Base-by-base conservation (phyloP, 2,329 filamentous ascomycete species). In the Penicillium polonicum region DNA sequence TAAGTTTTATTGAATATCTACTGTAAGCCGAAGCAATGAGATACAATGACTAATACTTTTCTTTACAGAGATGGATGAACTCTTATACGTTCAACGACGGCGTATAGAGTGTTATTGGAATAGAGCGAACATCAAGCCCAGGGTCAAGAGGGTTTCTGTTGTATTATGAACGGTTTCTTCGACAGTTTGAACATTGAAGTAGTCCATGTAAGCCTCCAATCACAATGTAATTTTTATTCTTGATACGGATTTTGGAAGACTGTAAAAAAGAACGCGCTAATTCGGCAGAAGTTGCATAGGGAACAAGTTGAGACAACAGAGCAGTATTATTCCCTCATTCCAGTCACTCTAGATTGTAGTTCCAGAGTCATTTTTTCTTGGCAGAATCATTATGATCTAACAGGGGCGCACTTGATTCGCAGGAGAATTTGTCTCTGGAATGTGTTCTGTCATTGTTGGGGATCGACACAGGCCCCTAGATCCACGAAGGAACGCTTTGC, bases 21-120 rank as follows among this genome's bases (percentile, higher is more conserved):
- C 8, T 7, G 6, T 0, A 42, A 41, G 13, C 9, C 10, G 25
- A 27, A 6, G 9, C 2, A 19, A 9, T 2, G 27, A 6, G 25
- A 13, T 19, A 21, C 5, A 9, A 5, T 39, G 33, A 21, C 49
- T 43, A 9, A 52, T 54, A 58, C 1, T 17, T 62, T 62, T 38
- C 0, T 35, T 17, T 45, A 23, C 49, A 70, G 60, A 66, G 76
- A 53, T 79, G 76, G 76, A 76, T 69, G 62, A 78, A 75, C 38
- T 63, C 72, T 35, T 78, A 77, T 59, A 60, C 61, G 5, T 76
- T 76, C 46, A 64, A 65, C 13, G 72, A 75, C 56, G 72, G 70
- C 9, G 70, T 72, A 23, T 72, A 61, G 19, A 6, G 13, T 23
- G 15, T n/a, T 33, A 6, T 8, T 9, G 21, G 27, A 15, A n/a